Evolutionary conservation across 768 basidiomycete species (phyloP).

Genomic region (Tulasnella sp.): DNA sequence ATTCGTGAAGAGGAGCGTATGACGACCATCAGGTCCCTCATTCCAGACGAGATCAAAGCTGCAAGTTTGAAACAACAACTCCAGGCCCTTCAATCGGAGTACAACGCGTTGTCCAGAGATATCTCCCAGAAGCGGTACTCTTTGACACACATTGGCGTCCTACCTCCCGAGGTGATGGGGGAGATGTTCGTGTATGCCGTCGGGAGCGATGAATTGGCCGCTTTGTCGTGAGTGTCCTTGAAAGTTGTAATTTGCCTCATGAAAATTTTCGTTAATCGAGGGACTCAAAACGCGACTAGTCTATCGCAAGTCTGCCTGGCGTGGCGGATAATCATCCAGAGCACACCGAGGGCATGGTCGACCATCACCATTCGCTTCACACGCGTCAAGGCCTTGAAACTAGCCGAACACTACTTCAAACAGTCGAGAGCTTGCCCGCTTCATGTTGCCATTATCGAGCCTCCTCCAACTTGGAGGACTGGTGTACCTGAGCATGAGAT

Average conservation of each 20-base stretch:
- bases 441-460: slow-evolving; percentile 4
- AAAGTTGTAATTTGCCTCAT: background rate
- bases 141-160: background rate
- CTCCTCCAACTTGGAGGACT: slow-evolving; percentile 3
- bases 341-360: slow-evolving; percentile 13
- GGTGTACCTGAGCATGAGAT: background rate
- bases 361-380: slow-evolving; percentile 9
- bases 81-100: slow-evolving; percentile 7
- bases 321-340: slow-evolving; percentile 7
- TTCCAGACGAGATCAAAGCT: slow-evolving; percentile 1
- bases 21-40: background rate
- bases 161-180: slow-evolving; percentile 9
- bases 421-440: slow-evolving; percentile 10
- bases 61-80: slow-evolving; percentile 7
- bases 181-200: slow-evolving; percentile 11
- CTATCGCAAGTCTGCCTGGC: slow-evolving; percentile 10
- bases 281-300: background rate
- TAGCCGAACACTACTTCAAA: slow-evolving; percentile 3
- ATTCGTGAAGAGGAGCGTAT: slow-evolving; percentile 2
- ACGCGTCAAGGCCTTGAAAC: background rate
- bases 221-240: slow-evolving; percentile 3
- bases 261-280: background rate
- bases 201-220: background rate
- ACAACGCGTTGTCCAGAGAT: background rate
- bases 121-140: slow-evolving; percentile 8